Evolutionary conservation across 306 rosid genomes (phyloP).

Genomic region (Castanea mollissima): DNA sequence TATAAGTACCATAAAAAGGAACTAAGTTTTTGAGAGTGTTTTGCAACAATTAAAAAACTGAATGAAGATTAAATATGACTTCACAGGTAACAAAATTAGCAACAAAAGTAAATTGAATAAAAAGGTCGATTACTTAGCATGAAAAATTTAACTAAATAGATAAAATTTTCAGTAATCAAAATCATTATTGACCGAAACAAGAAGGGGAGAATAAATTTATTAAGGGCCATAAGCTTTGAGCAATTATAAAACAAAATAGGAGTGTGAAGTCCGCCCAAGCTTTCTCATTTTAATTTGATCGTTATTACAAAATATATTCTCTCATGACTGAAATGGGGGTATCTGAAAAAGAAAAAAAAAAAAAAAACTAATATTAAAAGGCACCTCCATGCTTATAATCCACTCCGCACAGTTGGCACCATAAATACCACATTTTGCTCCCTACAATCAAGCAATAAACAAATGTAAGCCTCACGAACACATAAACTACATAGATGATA

Average conservation of each 20-base stretch:
- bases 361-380: background rate
- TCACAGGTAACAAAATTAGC: no score
- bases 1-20: background rate
- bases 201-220: no score
- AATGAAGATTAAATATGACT: background rate
- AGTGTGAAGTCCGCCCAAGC: background rate
- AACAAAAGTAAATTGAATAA: background rate
- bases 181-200: background rate
- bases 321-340: background rate
- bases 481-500: conserved; percentile 1
- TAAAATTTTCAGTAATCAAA: background rate
- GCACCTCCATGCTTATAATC: conserved; percentile 96
- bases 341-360: background rate
- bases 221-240: background rate
- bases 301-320: background rate
- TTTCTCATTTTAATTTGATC: background rate
- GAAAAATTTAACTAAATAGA: background rate
- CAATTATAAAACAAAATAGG: background rate
- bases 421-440: conserved; percentile 83
- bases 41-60: background rate
- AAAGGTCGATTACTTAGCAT: no score
- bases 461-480: conserved; percentile 4
- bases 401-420: conserved; percentile 83
- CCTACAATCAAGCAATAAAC: conserved; percentile 48
- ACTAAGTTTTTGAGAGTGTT: background rate